These are phyloP conservation scores for Ceratocystis papillata DNA, from an alignment of 2,329 filamentous ascomycete genomes.

Conservation along the genomic window DNA sequence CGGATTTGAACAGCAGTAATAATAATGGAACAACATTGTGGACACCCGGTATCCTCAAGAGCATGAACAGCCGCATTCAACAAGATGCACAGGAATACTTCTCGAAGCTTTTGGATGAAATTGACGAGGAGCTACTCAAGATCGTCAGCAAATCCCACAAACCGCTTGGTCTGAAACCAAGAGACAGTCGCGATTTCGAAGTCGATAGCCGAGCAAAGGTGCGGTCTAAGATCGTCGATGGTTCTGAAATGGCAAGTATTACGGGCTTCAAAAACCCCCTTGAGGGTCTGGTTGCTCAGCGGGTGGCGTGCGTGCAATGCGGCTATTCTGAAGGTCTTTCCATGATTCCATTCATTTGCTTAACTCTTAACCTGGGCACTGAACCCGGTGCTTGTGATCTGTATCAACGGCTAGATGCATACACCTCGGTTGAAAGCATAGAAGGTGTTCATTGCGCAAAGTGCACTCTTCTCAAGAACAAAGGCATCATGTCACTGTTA, in stretches of 20 bases:
- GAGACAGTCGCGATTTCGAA: constrained; percentile 31
- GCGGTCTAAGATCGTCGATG: constrained; percentile 33
- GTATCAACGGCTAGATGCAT: constrained; percentile 69
- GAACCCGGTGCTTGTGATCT: constrained; percentile 55
- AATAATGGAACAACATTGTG: constrained; percentile 70
- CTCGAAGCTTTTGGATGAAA: constrained; percentile 73
- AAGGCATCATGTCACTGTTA: constrained; percentile 40
- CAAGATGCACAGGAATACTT: constrained; percentile 98
- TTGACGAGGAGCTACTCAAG: constrained; percentile 63
- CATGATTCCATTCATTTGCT: constrained; percentile 85
- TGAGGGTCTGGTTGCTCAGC: constrained; percentile 77
- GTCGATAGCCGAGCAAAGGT: constrained; percentile 35
- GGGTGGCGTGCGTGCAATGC: constrained; percentile 76
- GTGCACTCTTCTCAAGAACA: constrained; percentile 63
- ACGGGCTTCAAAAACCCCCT: constrained; percentile 58
- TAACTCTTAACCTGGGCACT: constrained; percentile 70
- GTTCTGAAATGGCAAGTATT: constrained; percentile 33
- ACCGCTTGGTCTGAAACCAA: constrained; percentile 24
- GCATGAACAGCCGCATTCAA: constrained; percentile 89
- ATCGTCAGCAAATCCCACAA: constrained; percentile 29
- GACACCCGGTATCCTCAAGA: constrained; percentile 73
- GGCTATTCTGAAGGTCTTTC: constrained; percentile 80
- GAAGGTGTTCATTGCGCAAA: constrained; percentile 84
- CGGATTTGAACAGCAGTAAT: constrained; percentile 54
- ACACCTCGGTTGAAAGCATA: constrained; percentile 74